These are phyloP conservation scores for Auricularia auricula-judae DNA, from an alignment of 768 basidiomycete genomes.

Conservation along the genomic window DNA sequence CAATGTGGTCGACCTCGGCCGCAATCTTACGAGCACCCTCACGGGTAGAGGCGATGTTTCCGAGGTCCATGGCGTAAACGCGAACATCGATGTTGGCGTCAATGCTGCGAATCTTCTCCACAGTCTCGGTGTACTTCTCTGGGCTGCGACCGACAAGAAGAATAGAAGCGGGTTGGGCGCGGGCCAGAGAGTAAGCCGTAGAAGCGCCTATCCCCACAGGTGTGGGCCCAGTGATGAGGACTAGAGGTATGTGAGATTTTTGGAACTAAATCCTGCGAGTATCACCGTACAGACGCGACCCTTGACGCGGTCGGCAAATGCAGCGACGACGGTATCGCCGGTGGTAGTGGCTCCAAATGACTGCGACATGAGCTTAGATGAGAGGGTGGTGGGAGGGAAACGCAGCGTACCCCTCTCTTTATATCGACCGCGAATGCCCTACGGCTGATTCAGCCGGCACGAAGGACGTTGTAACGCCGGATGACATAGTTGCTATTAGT, in stretches of 20 bases:
- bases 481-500: too few species aligned
- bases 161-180: background rate
- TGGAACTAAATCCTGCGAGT: background rate
- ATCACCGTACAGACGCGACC: background rate
- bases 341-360: background rate
- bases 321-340: background rate
- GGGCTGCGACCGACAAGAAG: background rate
- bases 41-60: background rate
- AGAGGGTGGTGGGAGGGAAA: too few species aligned
- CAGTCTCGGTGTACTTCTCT: background rate
- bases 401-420: too few species aligned
- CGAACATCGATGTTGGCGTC: background rate
- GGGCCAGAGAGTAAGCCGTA: background rate
- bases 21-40: background rate
- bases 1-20: background rate
- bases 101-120: background rate
- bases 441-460: too few species aligned
- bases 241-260: background rate
- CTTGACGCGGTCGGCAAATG: background rate
- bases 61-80: background rate
- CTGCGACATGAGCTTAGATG: background rate
- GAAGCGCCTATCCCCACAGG: background rate
- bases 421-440: too few species aligned
- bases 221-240: background rate
- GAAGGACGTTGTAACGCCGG: too few species aligned